Evolutionary conservation across 2,329 filamentous ascomycete species (phyloP), one percentile per base, ranked within the genome.

Genomic region (Curvularia sp.): DNA sequence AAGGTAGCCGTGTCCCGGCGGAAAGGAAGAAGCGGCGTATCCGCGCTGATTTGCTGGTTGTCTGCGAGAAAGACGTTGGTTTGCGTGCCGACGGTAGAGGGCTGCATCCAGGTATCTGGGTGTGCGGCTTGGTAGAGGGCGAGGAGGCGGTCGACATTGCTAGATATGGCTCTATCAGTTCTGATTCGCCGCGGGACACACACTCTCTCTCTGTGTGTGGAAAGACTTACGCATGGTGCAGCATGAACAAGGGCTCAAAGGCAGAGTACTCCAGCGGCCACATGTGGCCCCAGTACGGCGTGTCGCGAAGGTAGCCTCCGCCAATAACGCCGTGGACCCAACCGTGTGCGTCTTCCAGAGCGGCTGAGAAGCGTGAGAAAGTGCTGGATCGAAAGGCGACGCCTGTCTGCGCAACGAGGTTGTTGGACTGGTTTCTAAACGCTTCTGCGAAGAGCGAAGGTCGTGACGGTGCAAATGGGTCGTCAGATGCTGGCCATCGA

Each of bases 121-220:
- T 94, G 84, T 5, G 93, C 76, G 1, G 83, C 80, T 77, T 93
- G 90, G 88, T 90, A 95, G 64, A 96, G 82, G 36, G 90, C 86
- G 75, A 93, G 91, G 4, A 74, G 53, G 13, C 75, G 72, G 52
- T 78, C 75, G 34, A 76, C 69, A 39, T 77, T 76, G 61, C 74
- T 61, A n/a, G 34, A 2, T 8, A 0, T n/a, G 5, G 15, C 32
- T 30, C 10, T n/a, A 2, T 5, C 6, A 21, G 12, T 12, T 28
- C 3, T n/a, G n/a, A n/a, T n/a, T n/a, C n/a, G n/a, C n/a, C n/a
- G n/a, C n/a, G n/a, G n/a, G n/a, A n/a, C n/a, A n/a, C n/a, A n/a
- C n/a, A n/a, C n/a, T n/a, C n/a, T n/a, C n/a, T n/a, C n/a, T n/a
- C n/a, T 1, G 9, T 43, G 21, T 2, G 6, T 8, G n/a, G 23